Evolutionary conservation across 345 rosid species (phyloP), one percentile per base, ranked within the genome.

Genomic region (Lumnitzera littorea): DNA sequence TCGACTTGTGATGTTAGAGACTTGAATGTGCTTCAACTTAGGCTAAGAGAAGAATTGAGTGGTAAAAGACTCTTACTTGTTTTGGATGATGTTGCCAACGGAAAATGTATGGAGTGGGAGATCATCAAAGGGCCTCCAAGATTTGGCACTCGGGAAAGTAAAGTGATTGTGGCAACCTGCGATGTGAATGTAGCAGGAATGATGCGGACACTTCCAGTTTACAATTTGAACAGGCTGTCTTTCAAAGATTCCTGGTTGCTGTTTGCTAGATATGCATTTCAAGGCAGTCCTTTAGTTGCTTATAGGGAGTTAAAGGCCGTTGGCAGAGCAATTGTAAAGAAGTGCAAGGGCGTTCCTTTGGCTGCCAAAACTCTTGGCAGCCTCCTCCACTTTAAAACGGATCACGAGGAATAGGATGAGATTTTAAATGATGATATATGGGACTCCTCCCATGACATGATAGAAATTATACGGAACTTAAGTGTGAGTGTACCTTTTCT

Each of bases 281-380:
- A 51, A 5, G 24, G 41, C 41, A 17, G 46, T 58, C 43, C 20
- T 12, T 5, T 25, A 10, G 12, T 15, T 14, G 3, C 52, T 31
- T 24, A 14, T 55, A 66, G 73, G 1, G 17, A 46, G 48, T 41
- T 77, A 62, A 68, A 48, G 55, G 51, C 23, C 15, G n/a, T 62
- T 17, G 85, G 78, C 11, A 71, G 72, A 62, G 57, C 66, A 57
- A 62, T 77, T 16, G 78, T 65, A 50, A 50, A 62, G 16, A 80
- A 80, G 62, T 80, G 85, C 52, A 46, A 48, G 12, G 82, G 82
- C 27, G 48, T 74, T 50, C 76, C 82, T 53, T 68, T 77, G 61
- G 78, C 80, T 16, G 64, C 69, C 50, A 80, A 74, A 54, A 63
- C 69, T 24, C 65, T 80, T 0, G 82, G 85, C 31, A 69, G 76